Conservation (phyloP, 2,329 filamentous ascomycete genomes). For the Coniella vitis region DNA sequence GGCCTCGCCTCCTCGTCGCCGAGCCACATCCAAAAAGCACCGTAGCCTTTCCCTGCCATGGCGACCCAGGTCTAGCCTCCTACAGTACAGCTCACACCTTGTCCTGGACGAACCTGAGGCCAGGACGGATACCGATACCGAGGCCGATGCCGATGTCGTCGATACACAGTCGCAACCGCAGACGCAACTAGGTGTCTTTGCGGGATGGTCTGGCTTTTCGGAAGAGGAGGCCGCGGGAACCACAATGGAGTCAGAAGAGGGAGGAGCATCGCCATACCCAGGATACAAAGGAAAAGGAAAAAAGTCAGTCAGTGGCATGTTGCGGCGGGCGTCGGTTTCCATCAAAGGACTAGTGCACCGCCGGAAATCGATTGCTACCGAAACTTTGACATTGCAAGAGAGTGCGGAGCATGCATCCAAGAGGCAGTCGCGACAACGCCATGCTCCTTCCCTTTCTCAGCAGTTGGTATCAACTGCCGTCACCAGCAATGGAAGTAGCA, state of each 20-base stretch:
- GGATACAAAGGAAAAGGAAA: constrained; percentile 20
- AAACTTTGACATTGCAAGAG: constrained; percentile 9
- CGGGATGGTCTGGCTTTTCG: neutral
- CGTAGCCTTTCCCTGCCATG: constrained; percentile 44
- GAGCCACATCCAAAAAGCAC: constrained; percentile 12
- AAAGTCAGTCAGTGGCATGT: constrained; percentile 39
- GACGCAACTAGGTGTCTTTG: neutral
- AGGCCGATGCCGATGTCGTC: constrained; percentile 14
- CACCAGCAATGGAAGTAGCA: constrained; percentile 16
- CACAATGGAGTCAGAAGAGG: neutral
- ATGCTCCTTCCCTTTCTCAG: constrained; percentile 11
- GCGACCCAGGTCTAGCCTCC: constrained; percentile 38
- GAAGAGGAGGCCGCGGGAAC: neutral
- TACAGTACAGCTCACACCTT: constrained; percentile 27
- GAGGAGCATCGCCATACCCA: neutral
- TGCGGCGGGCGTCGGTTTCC: constrained; percentile 50
- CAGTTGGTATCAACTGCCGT: neutral
- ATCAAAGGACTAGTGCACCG: constrained; percentile 46
- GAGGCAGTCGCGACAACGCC: constrained; percentile 9
- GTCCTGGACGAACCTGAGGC: constrained; percentile 18
- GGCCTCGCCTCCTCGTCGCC: constrained; percentile 2
- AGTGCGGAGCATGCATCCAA: constrained; percentile 18
- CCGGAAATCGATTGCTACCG: constrained; percentile 33
- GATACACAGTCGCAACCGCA: neutral
- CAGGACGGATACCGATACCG: constrained; percentile 24